Base-by-base conservation (phyloP, 768 basidiomycete genomes). In the Boletus edulis region DNA sequence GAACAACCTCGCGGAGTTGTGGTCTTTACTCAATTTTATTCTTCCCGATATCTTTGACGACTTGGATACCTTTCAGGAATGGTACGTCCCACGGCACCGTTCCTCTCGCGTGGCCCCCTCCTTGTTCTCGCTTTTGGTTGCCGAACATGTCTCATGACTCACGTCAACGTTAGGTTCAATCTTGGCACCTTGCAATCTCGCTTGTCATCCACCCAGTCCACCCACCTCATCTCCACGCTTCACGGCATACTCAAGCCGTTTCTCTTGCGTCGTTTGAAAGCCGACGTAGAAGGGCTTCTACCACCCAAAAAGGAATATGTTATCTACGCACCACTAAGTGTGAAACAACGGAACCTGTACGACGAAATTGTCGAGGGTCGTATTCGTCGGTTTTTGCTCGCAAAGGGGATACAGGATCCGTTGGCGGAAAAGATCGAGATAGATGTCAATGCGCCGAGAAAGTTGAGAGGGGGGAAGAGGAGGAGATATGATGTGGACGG, bases 251-350 rank as follows among this genome's bases (percentile, higher is more conserved):
- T 99, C 46, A 94, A 94, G 62, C 97, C 97, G 2, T 99, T 98
- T 79, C 81, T 98, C 29, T 79, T 98, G 0, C 85, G 97, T 12
- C 84, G 97, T 12, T 78, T 98, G 53, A 98, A 98, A 71, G 84
- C 76, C 7, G 97, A 99, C 61, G 96, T 98, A 10, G 81, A 82
- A 55, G 79, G 81, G 52, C 66, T 80, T 24, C 75, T 98, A 5
- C 97, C 97, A 0, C 90, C 90, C 3, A 94, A 93, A 74, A 94
- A 94, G 70, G 92, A 94, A 71, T 99, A 99, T 62, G 84, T 98
- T 3, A 79, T 98, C 0, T 96, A 95, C 56, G 94, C 94, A 0
- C 94, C 94, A 0, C 76, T 98, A 8, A 97, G 86, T 51, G 75
- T 82, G 24, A 78, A 80, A 49, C 97, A 98, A 66, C 84, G 86